phyloP scores from a whole-genome alignment of 108 stramenopile genomes.

The Nannochloropsis granulata region DNA sequence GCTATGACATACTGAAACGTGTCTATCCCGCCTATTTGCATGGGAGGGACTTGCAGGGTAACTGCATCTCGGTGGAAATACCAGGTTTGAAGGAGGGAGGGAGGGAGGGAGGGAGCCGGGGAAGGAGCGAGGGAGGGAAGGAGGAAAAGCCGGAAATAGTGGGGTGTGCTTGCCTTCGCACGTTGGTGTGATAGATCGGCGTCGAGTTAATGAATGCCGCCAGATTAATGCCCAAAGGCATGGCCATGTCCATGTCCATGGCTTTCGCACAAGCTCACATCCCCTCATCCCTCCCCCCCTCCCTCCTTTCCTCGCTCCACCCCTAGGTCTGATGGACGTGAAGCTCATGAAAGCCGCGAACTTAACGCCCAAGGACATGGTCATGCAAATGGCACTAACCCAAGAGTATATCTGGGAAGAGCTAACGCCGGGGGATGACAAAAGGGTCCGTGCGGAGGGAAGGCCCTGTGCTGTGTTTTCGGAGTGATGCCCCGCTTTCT shows the following conservation, averaged over 20 bases:
- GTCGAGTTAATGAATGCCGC: not conserved
- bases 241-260: not conserved
- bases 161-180: no score
- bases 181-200: not conserved
- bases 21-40: not conserved
- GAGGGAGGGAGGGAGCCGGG: not conserved
- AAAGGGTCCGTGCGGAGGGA: not conserved
- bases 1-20: not conserved
- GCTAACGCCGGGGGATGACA: not conserved
- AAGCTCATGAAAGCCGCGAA: not conserved
- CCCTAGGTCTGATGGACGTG: not conserved
- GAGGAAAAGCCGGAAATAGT: no score
- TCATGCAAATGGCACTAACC: not conserved
- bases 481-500: no score
- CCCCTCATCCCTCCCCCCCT: not conserved
- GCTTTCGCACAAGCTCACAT: not conserved
- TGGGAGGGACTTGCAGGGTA: not conserved
- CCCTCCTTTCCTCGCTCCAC: not conserved
- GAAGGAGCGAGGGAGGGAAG: not conserved
- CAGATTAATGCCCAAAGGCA: not conserved
- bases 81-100: not conserved
- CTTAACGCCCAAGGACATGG: not conserved
- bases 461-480: no score
- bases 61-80: not conserved
- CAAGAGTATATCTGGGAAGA: not conserved